Evolutionary conservation across 1,139 yeast genomes (phyloP).

Genomic region (Blastobotrys buckinghamii): DNA sequence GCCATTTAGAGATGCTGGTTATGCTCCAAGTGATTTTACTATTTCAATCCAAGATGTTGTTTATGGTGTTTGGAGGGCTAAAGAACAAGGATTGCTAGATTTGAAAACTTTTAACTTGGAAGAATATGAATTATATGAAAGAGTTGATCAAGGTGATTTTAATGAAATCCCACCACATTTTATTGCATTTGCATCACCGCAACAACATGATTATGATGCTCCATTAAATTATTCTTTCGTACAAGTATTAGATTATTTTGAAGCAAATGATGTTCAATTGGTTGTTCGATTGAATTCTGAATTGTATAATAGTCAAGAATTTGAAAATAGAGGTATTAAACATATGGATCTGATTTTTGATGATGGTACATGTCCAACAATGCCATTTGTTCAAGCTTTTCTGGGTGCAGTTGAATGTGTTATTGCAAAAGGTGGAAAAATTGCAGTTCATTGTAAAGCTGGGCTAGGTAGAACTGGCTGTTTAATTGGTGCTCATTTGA

Average conservation of each 20-base stretch:
- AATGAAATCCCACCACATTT: constrained; percentile 88
- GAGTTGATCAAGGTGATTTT: constrained; percentile 96
- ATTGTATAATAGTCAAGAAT: constrained; percentile 76
- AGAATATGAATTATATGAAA: constrained; percentile 85
- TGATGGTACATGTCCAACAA: constrained; percentile 96
- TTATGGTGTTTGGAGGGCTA: constrained; percentile 98
- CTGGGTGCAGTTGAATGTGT: constrained; percentile 93
- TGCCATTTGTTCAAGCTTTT: constrained; percentile 86
- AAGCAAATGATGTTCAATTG: constrained; percentile 66
- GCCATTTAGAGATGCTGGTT: constrained; percentile 96
- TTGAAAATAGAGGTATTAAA: constrained; percentile 74
- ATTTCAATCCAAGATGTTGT: constrained; percentile 91
- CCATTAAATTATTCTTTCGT: constrained; percentile 42
- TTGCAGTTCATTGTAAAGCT: constrained; percentile 98
- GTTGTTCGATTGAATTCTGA: constrained; percentile 92
- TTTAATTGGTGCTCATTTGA: constrained; percentile 91
- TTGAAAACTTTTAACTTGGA: constrained; percentile 84
- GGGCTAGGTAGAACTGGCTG: constrained; percentile 98
- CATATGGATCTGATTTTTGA: constrained; percentile 95
- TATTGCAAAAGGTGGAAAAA: constrained; percentile 76
- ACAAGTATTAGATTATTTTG: constrained; percentile 73
- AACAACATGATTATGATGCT: constrained; percentile 47
- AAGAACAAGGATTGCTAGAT: constrained; percentile 83
- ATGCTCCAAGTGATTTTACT: constrained; percentile 90
- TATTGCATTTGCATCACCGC: constrained; percentile 97